Percentiles rank a stretch among this genome's conserved stretches.
Evolutionary conservation across 2,329 filamentous ascomycete species (phyloP).

Genomic region (Verticillium nonalfalfae): DNA sequence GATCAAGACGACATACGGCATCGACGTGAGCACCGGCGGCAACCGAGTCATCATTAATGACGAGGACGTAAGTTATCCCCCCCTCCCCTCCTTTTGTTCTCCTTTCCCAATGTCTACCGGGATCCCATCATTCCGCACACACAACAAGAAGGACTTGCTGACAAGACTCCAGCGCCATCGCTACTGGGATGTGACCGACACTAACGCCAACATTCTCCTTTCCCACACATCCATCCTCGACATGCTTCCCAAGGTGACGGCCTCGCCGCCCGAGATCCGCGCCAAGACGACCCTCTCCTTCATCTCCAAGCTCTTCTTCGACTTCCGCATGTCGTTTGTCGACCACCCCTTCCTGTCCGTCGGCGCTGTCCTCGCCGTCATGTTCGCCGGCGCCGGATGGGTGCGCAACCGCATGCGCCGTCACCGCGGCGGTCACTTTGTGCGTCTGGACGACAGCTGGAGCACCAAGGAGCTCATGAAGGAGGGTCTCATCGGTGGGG

Average conservation of each 20-base stretch:
- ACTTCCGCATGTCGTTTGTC: constrained; percentile 50
- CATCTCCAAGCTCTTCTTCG: constrained; percentile 66
- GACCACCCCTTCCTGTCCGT: constrained; percentile 55
- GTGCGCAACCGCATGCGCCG: constrained; percentile 48
- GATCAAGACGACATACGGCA: constrained; percentile 90
- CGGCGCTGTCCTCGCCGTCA: constrained; percentile 50
- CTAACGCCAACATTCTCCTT: constrained; percentile 82
- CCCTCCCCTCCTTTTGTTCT: neutral
- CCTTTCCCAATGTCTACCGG: neutral
- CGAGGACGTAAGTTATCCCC: constrained; percentile 73
- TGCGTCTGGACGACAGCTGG: constrained; percentile 49
- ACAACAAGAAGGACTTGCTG: constrained; percentile 18
- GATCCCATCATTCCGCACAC: too few relatives aligned
- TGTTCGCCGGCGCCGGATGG: constrained; percentile 46
- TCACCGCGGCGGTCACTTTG: constrained; percentile 51
- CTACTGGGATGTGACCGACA: constrained; percentile 91
- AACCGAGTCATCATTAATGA: constrained; percentile 96
- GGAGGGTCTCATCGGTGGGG: constrained; percentile 57
- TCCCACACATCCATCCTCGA: constrained; percentile 88
- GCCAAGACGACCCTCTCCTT: constrained; percentile 72
- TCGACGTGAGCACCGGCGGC: constrained; percentile 80
- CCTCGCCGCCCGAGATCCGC: constrained; percentile 63
- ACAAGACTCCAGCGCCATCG: constrained; percentile 63
- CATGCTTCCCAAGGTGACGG: constrained; percentile 67
- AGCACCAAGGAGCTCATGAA: constrained; percentile 51